Conservation (phyloP, 768 basidiomycete species). For the Panaeolus cyanescens region DNA sequence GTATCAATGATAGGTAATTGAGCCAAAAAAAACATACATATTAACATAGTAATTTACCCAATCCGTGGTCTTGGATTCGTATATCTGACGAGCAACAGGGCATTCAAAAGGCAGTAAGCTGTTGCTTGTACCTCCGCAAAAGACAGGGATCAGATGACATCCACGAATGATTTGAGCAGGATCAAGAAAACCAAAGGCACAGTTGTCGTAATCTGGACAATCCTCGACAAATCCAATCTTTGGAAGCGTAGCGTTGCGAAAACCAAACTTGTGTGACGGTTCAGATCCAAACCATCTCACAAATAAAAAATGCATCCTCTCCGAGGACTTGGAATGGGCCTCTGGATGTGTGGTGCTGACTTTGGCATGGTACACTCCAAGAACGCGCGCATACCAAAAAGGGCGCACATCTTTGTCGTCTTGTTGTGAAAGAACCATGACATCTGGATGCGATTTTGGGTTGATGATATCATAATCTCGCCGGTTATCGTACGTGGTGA, state of each 20-base stretch:
- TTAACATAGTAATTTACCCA: constrained; percentile 9
- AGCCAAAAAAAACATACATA: constrained; percentile 6
- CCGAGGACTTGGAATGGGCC: neutral
- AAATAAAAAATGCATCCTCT: constrained; percentile 3
- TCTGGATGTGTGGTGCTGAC: constrained; percentile 9
- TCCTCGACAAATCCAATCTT: constrained; percentile 6
- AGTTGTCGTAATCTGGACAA: neutral
- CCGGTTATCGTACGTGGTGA: constrained; percentile 20
- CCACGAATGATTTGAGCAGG: constrained; percentile 13
- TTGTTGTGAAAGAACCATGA: constrained; percentile 11
- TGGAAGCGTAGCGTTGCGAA: constrained; percentile 1
- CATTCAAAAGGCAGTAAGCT: neutral
- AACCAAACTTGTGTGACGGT: neutral
- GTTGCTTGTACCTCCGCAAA: neutral
- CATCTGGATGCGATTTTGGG: constrained; percentile 14
- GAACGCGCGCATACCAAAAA: constrained; percentile 9
- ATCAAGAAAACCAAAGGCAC: constrained; percentile 19
- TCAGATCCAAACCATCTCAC: constrained; percentile 12
- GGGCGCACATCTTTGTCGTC: constrained; percentile 9
- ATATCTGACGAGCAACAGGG: neutral
- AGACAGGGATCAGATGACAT: constrained; percentile 15
- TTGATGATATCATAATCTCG: constrained; percentile 21
- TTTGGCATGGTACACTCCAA: constrained; percentile 10
- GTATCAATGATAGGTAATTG: neutral
- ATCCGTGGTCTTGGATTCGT: neutral